A percentile compares a stretch with the other conserved stretches of the same genome.
Evolutionary conservation across 2,329 filamentous ascomycete species (phyloP).

Genomic region (Cladosporium sp.): DNA sequence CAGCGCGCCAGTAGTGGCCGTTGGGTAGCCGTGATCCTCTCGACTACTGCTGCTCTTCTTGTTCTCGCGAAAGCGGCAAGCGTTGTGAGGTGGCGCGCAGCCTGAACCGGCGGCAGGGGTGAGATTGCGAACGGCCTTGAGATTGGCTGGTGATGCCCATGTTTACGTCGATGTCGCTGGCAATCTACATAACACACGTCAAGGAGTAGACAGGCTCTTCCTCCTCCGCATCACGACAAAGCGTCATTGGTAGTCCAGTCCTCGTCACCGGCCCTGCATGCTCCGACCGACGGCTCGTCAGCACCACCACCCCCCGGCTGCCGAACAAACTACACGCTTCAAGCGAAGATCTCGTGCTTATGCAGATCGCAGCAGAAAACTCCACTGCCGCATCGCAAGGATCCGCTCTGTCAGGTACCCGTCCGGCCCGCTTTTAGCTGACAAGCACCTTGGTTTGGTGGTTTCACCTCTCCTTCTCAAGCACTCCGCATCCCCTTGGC

Average conservation of each 20-base stretch:
- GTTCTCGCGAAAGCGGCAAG: background rate
- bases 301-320: background rate
- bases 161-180: background rate
- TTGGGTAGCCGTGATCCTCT: background rate
- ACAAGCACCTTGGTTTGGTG: background rate
- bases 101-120: background rate
- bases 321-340: constrained; percentile 1
- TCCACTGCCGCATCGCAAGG: constrained; percentile 2
- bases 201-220: background rate
- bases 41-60: background rate
- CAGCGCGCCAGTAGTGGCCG: background rate
- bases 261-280: background rate
- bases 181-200: background rate
- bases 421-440: constrained; percentile 2
- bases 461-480: constrained; percentile 7
- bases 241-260: background rate
- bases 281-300: background rate
- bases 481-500: background rate
- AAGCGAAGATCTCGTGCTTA: background rate
- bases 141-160: background rate
- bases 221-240: background rate
- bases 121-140: background rate
- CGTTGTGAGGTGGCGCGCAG: background rate
- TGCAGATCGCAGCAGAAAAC: background rate
- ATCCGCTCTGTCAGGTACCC: constrained; percentile 8